Evolutionary conservation across 495 filamentous ascomycete species (phyloP), one percentile per base, ranked within the genome.

Genomic region (Xylaria sp.): DNA sequence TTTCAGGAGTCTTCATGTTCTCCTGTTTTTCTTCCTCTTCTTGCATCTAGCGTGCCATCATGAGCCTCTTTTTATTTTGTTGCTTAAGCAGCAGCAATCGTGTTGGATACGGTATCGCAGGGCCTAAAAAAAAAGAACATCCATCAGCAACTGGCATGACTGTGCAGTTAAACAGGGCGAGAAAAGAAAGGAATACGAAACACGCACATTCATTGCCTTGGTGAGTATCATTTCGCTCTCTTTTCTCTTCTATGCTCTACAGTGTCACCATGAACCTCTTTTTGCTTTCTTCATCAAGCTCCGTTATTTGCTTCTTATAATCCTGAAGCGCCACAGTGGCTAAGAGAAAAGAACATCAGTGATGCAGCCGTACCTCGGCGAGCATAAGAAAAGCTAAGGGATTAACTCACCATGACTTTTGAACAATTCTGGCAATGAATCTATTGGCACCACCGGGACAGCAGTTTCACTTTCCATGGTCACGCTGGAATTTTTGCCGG

Each of bases 401-500:
- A 11, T 3, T 37, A 37, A 37, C 35, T 7, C 35, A 37, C 35
- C 35, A 37, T 7, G 35, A 37, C 3, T n/a, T n/a, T n/a, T n/a
- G n/a, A n/a, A n/a, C n/a, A n/a, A n/a, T n/a, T n/a, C n/a, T n/a
- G n/a, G n/a, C n/a, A n/a, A n/a, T n/a, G n/a, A n/a, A n/a, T n/a
- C n/a, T n/a, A n/a, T n/a, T n/a, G n/a, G n/a, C n/a, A n/a, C n/a
- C n/a, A n/a, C n/a, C n/a, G n/a, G n/a, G 35, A 7, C 35, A 37
- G 35, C 17, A 17, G 41, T 15, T 44, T 44, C 41, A 44, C 12
- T 17, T 44, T n/a, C n/a, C 84, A 88, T 87, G 44, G 85, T 85
- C 29, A 88, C 86, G 6, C 78, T 79, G 31, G 78, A 76, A 67
- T 84, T 84, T 72, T 85, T 85, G 58, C 77, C 77, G 53, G 87